Conservation (phyloP, 805 yeast species). For the Myxozyma geophila region DNA sequence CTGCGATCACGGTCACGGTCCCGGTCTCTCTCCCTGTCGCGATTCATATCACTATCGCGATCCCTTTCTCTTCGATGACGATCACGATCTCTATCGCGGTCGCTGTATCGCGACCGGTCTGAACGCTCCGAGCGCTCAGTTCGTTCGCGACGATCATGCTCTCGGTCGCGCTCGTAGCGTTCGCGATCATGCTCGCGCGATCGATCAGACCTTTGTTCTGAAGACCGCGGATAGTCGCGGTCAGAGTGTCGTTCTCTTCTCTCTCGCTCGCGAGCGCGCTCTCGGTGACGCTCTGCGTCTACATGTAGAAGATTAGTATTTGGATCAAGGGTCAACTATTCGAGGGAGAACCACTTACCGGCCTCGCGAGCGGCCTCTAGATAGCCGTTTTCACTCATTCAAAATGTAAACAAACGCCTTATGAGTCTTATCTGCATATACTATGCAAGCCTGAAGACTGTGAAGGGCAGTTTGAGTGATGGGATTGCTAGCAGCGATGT, state of each 20-base stretch:
- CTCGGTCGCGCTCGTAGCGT: slow-evolving; percentile 34
- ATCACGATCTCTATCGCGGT: slow-evolving; percentile 35
- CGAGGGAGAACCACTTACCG: slow-evolving; percentile 21
- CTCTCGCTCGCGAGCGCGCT: slow-evolving; percentile 34
- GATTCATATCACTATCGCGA: slow-evolving; percentile 24
- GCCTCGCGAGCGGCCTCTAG: slow-evolving; percentile 33
- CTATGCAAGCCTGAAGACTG: no score
- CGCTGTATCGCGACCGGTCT: slow-evolving; percentile 34
- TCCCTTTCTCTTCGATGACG: slow-evolving; percentile 33
- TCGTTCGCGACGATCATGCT: slow-evolving; percentile 32
- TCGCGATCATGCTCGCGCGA: slow-evolving; percentile 19
- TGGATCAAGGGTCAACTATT: background rate
- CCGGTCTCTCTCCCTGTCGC: slow-evolving; percentile 37
- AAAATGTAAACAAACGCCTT: background rate
- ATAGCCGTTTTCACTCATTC: slow-evolving; percentile 34
- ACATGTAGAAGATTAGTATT: background rate
- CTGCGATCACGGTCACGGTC: slow-evolving; percentile 30
- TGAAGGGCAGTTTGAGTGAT: no score
- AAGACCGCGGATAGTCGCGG: slow-evolving; percentile 35
- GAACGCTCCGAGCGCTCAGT: slow-evolving; percentile 5
- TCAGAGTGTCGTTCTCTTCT: slow-evolving; percentile 34
- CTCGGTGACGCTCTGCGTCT: slow-evolving; percentile 36
- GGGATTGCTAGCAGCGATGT: no score
- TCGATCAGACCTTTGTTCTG: slow-evolving; percentile 26
- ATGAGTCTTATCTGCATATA: no score